Evolutionary conservation across 2,329 filamentous ascomycete species (phyloP).

Genomic region (Trichocomaceae sp.): DNA sequence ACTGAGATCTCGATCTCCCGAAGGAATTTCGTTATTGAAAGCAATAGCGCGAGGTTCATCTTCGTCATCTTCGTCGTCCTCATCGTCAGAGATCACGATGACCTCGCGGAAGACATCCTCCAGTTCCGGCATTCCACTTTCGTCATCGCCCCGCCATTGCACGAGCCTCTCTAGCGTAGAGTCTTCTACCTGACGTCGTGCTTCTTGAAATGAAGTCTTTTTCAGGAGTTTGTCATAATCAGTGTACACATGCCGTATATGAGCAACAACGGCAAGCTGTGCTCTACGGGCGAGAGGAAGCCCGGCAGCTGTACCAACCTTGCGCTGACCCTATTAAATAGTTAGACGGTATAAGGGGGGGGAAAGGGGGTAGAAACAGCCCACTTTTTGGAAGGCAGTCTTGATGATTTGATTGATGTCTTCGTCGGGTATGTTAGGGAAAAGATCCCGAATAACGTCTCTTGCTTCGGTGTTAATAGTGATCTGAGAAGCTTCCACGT

Average conservation of each 20-base stretch:
- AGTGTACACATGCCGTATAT: slow-evolving; percentile 57
- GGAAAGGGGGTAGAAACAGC: slow-evolving; percentile 12
- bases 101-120: slow-evolving; percentile 59
- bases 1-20: slow-evolving; percentile 29
- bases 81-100: slow-evolving; percentile 58
- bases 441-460: slow-evolving; percentile 55
- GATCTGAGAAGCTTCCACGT: slow-evolving; percentile 34
- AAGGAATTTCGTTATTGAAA: slow-evolving; percentile 11
- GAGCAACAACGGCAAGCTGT: slow-evolving; percentile 56
- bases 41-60: slow-evolving; percentile 35
- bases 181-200: slow-evolving; percentile 50
- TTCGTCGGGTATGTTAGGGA: slow-evolving; percentile 55
- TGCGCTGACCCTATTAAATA: slow-evolving; percentile 43
- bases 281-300: slow-evolving; percentile 51
- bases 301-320: slow-evolving; percentile 52
- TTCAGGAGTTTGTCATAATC: slow-evolving; percentile 55
- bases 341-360: slow-evolving; percentile 17
- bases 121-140: slow-evolving; percentile 46
- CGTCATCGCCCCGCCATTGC: slow-evolving; percentile 57
- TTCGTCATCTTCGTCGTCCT: slow-evolving; percentile 38
- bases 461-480: slow-evolving; percentile 52
- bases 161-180: slow-evolving; percentile 51
- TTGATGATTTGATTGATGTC: slow-evolving; percentile 54
- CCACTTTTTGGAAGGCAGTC: slow-evolving; percentile 55
- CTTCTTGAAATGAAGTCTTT: slow-evolving; percentile 48